Evolutionary conservation across 1,139 yeast genomes (phyloP), one percentile per base, ranked within the genome.

Genomic region (Yamadazyma buinensis): DNA sequence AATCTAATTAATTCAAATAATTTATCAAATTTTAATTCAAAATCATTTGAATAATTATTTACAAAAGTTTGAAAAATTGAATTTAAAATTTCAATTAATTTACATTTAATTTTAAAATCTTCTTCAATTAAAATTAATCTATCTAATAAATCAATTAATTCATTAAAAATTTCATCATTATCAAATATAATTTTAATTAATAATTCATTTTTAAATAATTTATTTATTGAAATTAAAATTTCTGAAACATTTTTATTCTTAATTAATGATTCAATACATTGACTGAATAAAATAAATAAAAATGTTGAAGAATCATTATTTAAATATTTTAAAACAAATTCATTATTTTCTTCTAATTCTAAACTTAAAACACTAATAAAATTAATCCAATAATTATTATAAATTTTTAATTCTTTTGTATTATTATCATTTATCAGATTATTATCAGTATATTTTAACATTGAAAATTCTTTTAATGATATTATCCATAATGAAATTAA

Each of bases 401-500:
- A 85, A 5, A 77, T 61, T 15, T 68, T 70, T 30, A 80, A 48
- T 44, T 77, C 86, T 13, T 76, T 69, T n/a, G n/a, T n/a, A 9
- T 13, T 5, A 21, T 29, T 30, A 9, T 13, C 36, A 23, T 30
- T 28, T 11, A 21, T 31, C 23, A 72, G 72, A 23, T 33, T 30
- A 6, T 30, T 23, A 22, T 61, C 65, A 9, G 70, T 76, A 52
- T 84, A 84, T 49, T 78, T 77, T 29, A 79, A 52, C 40, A 79
- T 70, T 0, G 95, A 84, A 51, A 72, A 85, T 41, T 90, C 96
- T 36, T 85, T 71, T 37, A 92, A 57, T 0, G 84, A 72, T 10
- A 83, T 62, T 11, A 86, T 73, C 97, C 97, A 92, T 37, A 87
- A 60, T 0, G 95, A 84, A 1, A 79, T 73, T 39, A 92, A 67